Percentiles rank a stretch among this genome's conserved stretches.
Conservation (phyloP, 1,284 basidiomycete genomes). For the Schizophyllum commune region DNA sequence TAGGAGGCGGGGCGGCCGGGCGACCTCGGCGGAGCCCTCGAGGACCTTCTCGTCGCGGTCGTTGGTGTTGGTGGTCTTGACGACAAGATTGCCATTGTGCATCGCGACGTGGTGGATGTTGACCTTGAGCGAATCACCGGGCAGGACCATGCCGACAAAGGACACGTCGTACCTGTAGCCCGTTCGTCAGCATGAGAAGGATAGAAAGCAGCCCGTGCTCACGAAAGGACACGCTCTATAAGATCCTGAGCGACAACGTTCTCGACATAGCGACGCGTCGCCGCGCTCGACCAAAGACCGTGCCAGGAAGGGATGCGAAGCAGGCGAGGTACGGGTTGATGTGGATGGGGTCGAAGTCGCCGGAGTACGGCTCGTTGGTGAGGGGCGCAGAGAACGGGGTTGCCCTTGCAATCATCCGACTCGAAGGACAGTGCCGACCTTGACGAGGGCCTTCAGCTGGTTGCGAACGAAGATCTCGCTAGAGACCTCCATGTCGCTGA, state of each 20-base stretch:
- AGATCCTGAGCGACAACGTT: slow-evolving; percentile 90
- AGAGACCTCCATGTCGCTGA: slow-evolving; percentile 73
- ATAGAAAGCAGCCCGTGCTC: slow-evolving; percentile 26
- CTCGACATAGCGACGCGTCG: slow-evolving; percentile 90
- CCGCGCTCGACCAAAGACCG: slow-evolving; percentile 95
- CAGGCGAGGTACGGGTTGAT: slow-evolving; percentile 98
- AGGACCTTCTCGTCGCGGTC: slow-evolving; percentile 85
- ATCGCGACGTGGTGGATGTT: slow-evolving; percentile 88
- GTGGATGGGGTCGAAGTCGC: slow-evolving; percentile 98
- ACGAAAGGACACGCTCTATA: slow-evolving; percentile 85
- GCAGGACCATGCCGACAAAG: slow-evolving; percentile 98
- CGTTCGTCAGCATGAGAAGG: slow-evolving; percentile 9
- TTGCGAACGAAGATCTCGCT: slow-evolving; percentile 84
- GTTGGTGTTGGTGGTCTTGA: slow-evolving; percentile 88
- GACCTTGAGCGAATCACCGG: slow-evolving; percentile 83
- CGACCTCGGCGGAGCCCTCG: slow-evolving; percentile 88
- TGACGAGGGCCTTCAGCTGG: slow-evolving; percentile 79
- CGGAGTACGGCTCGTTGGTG: slow-evolving; percentile 94
- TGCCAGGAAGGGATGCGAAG: slow-evolving; percentile 92
- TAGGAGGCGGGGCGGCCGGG: slow-evolving; percentile 91
- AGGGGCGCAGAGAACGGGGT: slow-evolving; percentile 83
- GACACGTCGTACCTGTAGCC: slow-evolving; percentile 72
- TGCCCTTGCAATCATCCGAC: slow-evolving; percentile 83
- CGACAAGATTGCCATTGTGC: slow-evolving; percentile 88
- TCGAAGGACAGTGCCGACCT: slow-evolving; percentile 88